Percentiles rank a stretch among this genome's conserved stretches.
Evolutionary conservation across 768 basidiomycete genomes (phyloP).

Genomic region (Tylopilus rubrobrunneus): DNA sequence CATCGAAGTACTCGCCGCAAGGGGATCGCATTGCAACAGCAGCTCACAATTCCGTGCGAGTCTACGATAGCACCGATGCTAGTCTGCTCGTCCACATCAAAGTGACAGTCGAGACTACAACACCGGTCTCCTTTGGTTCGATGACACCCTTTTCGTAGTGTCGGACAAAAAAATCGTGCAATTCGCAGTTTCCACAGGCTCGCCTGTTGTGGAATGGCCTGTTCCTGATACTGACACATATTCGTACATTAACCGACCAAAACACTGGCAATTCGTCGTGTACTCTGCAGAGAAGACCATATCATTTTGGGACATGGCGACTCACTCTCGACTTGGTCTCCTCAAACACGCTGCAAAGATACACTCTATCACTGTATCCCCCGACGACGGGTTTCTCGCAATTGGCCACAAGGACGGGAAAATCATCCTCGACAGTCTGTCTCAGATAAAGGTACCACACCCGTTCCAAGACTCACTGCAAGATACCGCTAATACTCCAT

Average conservation of each 20-base stretch:
- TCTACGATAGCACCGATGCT: background rate
- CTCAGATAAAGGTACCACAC: background rate
- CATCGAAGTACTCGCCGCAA: background rate
- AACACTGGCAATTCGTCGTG: background rate
- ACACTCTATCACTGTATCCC: background rate
- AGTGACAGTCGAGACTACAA: background rate
- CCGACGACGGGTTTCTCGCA: background rate
- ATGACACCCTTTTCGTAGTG: background rate
- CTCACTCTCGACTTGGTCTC: background rate
- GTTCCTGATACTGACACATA: rapidly evolving
- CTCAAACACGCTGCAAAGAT: background rate
- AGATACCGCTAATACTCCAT: too few species aligned
- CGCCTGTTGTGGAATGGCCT: background rate
- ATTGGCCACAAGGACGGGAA: background rate
- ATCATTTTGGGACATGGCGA: background rate
- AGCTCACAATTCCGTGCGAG: background rate
- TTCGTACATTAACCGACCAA: background rate
- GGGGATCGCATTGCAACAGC: background rate
- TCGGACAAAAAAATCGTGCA: background rate
- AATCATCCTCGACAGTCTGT: background rate
- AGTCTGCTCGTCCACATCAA: background rate
- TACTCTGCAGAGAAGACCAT: background rate
- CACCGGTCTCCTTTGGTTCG: background rate
- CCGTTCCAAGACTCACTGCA: too few species aligned
- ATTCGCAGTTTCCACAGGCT: background rate